Base-by-base conservation (phyloP, 2,329 filamentous ascomycete species). In the Ascochyta pisi region DNA sequence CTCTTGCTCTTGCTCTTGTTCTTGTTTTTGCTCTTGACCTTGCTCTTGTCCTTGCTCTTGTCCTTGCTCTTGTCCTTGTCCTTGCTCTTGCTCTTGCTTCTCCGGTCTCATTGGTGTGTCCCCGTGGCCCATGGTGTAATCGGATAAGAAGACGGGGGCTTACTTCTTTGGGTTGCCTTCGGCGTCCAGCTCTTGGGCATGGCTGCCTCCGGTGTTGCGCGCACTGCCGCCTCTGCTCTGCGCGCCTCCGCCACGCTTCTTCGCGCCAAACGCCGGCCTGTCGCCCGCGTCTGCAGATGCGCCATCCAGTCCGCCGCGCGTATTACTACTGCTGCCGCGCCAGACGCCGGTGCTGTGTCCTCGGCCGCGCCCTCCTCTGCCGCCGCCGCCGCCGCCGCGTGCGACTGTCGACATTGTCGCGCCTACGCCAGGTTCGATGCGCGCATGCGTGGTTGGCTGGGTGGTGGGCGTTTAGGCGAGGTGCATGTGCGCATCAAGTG, bases 401-500 rank as follows among this genome's bases (percentile, higher is more conserved):
- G 62, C 66, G 31, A 56, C 62, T 53, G 62, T 57, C 59, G 68
- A 65, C 70, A 72, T 73, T 24, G 60, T 69, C 61, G 66, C 66
- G 65, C 38, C 57, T 59, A 53, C 42, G 51, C 15, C 50, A 33
- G 49, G 24, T 38, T 38, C 54, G 51, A 45, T 34, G 51, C 49
- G 49, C 48, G 42, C 55, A 63, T 61, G 57, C 54, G 60, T 54
- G 46, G 42, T 39, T 3, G 43, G 33, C n/a, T n/a, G 7, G 5
- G 39, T 46, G 26, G 24, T 29, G 47, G 10, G 31, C 23, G 41
- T 15, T 26, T 33, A 12, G 6, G 23, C 22, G 33, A 39, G 22
- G 37, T 50, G n/a, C 10, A 16, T 12, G 4, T 16, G 34, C 19
- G 29, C 29, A 9, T 46, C 31, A 16, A 12, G 19, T 22, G 22